Base-by-base conservation (phyloP, 1,284 basidiomycete species). In the Dichomitus squalens region DNA sequence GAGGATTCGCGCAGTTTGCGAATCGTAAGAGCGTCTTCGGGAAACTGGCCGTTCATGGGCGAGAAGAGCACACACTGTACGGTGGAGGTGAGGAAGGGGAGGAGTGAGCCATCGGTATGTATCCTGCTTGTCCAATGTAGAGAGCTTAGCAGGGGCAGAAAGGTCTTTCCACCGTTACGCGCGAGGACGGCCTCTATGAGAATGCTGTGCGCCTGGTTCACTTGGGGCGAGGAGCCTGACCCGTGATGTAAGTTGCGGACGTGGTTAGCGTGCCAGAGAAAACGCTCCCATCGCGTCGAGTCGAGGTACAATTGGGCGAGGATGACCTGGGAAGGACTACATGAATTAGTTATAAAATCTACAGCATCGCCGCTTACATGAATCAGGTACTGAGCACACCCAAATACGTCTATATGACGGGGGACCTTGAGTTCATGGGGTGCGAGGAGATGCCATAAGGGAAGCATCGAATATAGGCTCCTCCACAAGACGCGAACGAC, bases 361-460 rank as follows among this genome's bases (percentile, higher is more conserved):
- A 4, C 7, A 27, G 4, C 25, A 7, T n/a, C 7, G 25, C 12
- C 29, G 25, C 41, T 29, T 44, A 44, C 25, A n/a, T 44, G 25
- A 8, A 8, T 6, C 7, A 44, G 41, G 16, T 44, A 44, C 12
- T 44, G 5, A 8, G 14, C 16, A 2, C 21, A n/a, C n/a, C 23
- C 41, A 2, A 4, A 14, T 6, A 6, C 12, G 25, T n/a, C 11
- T 2, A 7, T 16, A n/a, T 3, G n/a, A 25, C 16, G 25, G 23
- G 41, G 25, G 7, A 7, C 8, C 14, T 16, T 16, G 25, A n/a
- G 16, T 14, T 44, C 14, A 7, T 23, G 41, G 16, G 41, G 41
- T n/a, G 41, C 41, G n/a, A 53, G 34, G 18, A 46, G 8, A 9
- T 52, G 31, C 51, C 51, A 52, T n/a, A 53, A 27, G 12, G 41